A percentile compares a stretch with the other conserved stretches of the same genome.
Evolutionary conservation across 495 filamentous ascomycete species (phyloP).

Genomic region (Aspergillus indologenus): DNA sequence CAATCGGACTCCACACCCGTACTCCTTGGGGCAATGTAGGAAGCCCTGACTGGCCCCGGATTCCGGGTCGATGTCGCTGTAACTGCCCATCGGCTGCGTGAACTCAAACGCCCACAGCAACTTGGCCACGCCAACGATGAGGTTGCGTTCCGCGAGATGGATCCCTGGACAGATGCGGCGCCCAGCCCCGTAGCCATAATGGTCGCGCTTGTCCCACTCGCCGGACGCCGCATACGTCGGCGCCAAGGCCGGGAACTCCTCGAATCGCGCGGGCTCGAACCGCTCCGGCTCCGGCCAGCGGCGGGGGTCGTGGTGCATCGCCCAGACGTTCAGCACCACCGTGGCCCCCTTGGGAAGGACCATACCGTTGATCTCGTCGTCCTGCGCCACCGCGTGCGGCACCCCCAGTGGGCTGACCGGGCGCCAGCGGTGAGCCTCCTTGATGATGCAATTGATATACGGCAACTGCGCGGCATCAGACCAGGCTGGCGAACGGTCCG

Average conservation of each 20-base stretch:
- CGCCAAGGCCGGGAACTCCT: conserved; percentile 20
- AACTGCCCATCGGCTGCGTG: too few relatives aligned
- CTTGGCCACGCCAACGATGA: conserved; percentile 28
- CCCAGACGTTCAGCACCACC: conserved; percentile 55
- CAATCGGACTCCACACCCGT: too few relatives aligned
- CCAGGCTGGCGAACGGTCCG: conserved; percentile 27
- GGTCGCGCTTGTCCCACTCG: conserved; percentile 10
- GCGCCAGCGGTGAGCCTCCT: conserved; percentile 39
- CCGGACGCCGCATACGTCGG: conserved; percentile 26
- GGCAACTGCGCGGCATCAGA: conserved; percentile 25
- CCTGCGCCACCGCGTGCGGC: conserved; percentile 49
- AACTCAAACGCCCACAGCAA: conserved; percentile 32
- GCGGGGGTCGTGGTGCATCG: conserved; percentile 9
- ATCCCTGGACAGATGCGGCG: conserved; percentile 32
- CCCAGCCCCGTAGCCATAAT: conserved; percentile 28
- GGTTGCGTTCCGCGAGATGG: conserved; percentile 26
- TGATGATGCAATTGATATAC: conserved; percentile 31
- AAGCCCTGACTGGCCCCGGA: too few relatives aligned
- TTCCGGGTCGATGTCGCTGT: too few relatives aligned
- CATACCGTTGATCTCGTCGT: conserved; percentile 49
- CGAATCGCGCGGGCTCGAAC: conserved; percentile 22
- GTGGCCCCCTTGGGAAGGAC: conserved; percentile 50
- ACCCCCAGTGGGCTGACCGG: conserved; percentile 35
- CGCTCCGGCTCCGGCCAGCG: conserved; percentile 20
- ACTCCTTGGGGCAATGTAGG: too few relatives aligned